Percentiles rank a stretch among this genome's conserved stretches.
Evolutionary conservation across 352 stramenopile genomes (phyloP).

Genomic region (Phytophthora agathidicida): DNA sequence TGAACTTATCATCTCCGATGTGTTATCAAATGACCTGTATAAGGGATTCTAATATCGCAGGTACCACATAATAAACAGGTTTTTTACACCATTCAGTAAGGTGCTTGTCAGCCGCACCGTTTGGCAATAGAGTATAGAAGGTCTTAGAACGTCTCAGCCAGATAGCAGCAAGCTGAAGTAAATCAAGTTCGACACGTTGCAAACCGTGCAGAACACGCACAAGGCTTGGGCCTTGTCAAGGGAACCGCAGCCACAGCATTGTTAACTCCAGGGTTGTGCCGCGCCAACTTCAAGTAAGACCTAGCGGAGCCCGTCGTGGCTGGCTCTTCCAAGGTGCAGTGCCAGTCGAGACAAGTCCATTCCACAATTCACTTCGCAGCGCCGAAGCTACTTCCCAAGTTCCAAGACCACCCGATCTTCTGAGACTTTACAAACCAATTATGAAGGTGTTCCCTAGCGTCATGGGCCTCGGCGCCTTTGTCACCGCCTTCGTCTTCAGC

Average conservation of each 20-base stretch:
- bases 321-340: constrained; percentile 4
- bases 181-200: constrained; percentile 27
- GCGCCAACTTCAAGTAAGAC: constrained; percentile 15
- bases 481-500: constrained; percentile 19
- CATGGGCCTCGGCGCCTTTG: constrained; percentile 19
- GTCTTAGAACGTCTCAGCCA: constrained; percentile 8
- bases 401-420: constrained; percentile 5
- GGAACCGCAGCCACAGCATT: neutral
- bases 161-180: constrained; percentile 17
- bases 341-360: constrained; percentile 1
- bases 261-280: constrained; percentile 5
- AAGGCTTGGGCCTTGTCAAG: constrained; percentile 4
- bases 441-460: constrained; percentile 32
- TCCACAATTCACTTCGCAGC: constrained; percentile 18
- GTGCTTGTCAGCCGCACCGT: neutral
- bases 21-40: neutral
- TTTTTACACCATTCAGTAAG: neutral
- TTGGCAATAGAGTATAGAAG: constrained; percentile 2
- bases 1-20: constrained; percentile 17
- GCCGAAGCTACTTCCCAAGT: constrained; percentile 18
- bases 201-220: constrained; percentile 12
- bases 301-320: neutral
- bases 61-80: neutral
- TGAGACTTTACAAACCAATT: constrained; percentile 11
- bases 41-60: neutral